Evolutionary conservation across 805 yeast species (phyloP).

Genomic region (Yamadazyma sp.): DNA sequence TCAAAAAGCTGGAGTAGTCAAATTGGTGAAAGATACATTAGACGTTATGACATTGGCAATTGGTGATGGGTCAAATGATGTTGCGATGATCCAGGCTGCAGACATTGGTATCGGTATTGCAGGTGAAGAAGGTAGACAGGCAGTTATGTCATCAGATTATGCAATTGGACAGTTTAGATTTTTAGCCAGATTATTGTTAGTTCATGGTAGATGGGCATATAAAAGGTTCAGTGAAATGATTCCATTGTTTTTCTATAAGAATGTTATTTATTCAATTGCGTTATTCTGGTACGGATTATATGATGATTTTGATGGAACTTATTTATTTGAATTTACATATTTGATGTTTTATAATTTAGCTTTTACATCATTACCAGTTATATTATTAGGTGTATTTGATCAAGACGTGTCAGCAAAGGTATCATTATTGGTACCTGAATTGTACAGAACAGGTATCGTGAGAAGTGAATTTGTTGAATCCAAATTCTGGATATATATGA

Average conservation of each 20-base stretch:
- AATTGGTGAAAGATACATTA: conserved; percentile 66
- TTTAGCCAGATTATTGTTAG: conserved; percentile 60
- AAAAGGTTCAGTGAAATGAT: conserved; percentile 81
- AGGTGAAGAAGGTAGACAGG: conserved; percentile 89
- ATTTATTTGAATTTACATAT: conserved; percentile 73
- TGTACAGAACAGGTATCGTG: conserved; percentile 70
- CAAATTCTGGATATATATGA: conserved; percentile 72
- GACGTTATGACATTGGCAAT: conserved; percentile 84
- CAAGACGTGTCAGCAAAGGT: conserved; percentile 75
- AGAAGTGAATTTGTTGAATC: conserved; percentile 66
- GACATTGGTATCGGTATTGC: conserved; percentile 88
- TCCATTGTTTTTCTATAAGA: conserved; percentile 77
- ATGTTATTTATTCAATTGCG: conserved; percentile 70
- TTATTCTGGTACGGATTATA: conserved; percentile 79
- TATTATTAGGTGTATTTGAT: conserved; percentile 73
- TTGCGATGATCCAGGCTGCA: conserved; percentile 88
- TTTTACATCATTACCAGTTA: conserved; percentile 77
- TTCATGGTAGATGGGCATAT: conserved; percentile 87
- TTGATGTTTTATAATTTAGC: conserved; percentile 81
- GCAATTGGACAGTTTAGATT: conserved; percentile 83
- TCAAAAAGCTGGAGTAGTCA: conserved; percentile 82
- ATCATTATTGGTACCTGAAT: conserved; percentile 69
- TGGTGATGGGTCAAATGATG: conserved; percentile 89
- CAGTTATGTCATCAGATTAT: conserved; percentile 84
- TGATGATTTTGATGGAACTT: conserved; percentile 75